These are phyloP conservation scores for Sporobolomyces pararoseus DNA, from an alignment of 768 basidiomycete genomes.

Conservation along the genomic window DNA sequence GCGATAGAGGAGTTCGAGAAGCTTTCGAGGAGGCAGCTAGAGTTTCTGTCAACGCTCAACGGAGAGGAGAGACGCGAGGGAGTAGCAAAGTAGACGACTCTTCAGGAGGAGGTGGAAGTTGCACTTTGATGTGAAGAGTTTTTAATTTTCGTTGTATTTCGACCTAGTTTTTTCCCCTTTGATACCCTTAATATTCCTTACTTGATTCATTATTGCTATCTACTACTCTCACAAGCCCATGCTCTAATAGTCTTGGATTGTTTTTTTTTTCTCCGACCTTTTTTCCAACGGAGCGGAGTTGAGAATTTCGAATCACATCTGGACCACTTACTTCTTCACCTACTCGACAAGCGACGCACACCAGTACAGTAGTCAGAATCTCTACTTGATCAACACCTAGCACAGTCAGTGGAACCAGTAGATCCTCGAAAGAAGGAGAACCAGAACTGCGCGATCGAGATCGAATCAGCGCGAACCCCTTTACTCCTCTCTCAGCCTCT, in stretches of 20 bases:
- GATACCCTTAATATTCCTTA: neutral
- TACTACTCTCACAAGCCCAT: too few species aligned
- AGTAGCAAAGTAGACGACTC: conserved; percentile 14
- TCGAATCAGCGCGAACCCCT: neutral
- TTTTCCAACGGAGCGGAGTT: too few species aligned
- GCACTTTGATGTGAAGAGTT: conserved; percentile 17
- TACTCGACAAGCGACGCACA: too few species aligned
- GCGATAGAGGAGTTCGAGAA: conserved; percentile 88
- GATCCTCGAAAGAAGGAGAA: neutral
- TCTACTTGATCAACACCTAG: too few species aligned
- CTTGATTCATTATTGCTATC: too few species aligned
- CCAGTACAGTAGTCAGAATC: too few species aligned
- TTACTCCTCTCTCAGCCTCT: neutral
- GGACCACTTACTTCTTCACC: too few species aligned
- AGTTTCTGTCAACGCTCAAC: conserved; percentile 65
- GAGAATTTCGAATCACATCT: too few species aligned
- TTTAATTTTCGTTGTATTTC: too few species aligned
- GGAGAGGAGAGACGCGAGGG: conserved; percentile 36
- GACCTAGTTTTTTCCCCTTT: too few species aligned
- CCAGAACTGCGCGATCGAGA: conserved; percentile 3
- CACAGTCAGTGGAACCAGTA: neutral
- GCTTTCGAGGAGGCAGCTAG: conserved; percentile 86
- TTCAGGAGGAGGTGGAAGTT: neutral
- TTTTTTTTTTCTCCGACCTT: too few species aligned
- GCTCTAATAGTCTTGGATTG: too few species aligned